These are phyloP conservation scores for Phaeotremella skinneri DNA, from an alignment of 768 basidiomycete species.

Conservation along the genomic window DNA sequence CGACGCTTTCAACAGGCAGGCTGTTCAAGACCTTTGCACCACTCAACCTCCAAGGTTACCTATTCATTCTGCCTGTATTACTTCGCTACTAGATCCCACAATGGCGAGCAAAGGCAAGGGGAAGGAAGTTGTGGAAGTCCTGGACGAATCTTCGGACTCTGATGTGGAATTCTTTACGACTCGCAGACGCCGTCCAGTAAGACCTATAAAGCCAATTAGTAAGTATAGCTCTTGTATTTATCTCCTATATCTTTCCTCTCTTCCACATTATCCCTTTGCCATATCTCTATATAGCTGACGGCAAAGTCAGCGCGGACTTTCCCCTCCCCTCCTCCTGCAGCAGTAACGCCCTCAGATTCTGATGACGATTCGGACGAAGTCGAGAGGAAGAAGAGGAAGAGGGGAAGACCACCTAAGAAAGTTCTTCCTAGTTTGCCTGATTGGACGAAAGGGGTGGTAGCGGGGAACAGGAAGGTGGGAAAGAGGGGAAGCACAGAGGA, in stretches of 20 bases:
- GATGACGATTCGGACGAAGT: constrained; percentile 19
- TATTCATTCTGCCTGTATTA: too few species aligned
- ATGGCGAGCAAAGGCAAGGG: constrained; percentile 33
- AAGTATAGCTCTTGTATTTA: too few species aligned
- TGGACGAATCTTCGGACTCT: constrained; percentile 13
- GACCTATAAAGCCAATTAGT: constrained; percentile 7
- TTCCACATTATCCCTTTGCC: too few species aligned
- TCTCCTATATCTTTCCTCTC: too few species aligned
- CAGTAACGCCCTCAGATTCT: constrained; percentile 1
- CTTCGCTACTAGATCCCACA: too few species aligned
- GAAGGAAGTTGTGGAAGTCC: constrained; percentile 13
- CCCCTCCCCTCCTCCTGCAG: constrained; percentile 13
- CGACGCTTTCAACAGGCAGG: too few species aligned
- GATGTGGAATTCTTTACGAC: constrained; percentile 32
- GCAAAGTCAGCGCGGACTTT: neutral
- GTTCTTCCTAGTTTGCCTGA: constrained; percentile 14
- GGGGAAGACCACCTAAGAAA: constrained; percentile 9
- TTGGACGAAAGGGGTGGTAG: constrained; percentile 17
- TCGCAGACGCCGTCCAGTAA: constrained; percentile 8
- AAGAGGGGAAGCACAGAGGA: constrained; percentile 23
- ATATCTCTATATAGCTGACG: neutral
- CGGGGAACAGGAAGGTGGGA: constrained; percentile 9
- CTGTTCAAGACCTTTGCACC: too few species aligned
- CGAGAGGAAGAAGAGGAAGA: constrained; percentile 22
- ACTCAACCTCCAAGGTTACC: too few species aligned